Evolutionary conservation across 805 yeast genomes (phyloP).

Genomic region (Scheffersomyces coipomensis): DNA sequence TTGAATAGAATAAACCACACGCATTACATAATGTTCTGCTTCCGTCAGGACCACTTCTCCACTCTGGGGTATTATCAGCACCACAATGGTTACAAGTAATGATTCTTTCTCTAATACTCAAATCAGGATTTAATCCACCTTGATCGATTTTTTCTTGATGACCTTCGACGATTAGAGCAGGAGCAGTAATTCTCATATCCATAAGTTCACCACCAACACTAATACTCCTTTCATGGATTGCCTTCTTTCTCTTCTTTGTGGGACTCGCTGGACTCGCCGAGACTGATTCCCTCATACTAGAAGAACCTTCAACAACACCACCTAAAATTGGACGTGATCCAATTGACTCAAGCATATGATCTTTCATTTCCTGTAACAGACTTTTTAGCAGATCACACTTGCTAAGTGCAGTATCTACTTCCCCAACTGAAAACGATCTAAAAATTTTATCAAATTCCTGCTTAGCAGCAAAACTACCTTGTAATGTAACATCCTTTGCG

Average conservation of each 20-base stretch:
- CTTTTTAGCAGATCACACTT: neutral
- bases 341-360: neutral
- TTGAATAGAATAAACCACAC: constrained; percentile 78
- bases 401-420: neutral
- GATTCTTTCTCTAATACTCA: constrained; percentile 12
- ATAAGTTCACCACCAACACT: constrained; percentile 8
- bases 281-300: neutral
- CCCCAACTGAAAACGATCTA: neutral
- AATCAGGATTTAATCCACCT: constrained; percentile 15
- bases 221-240: neutral
- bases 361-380: neutral
- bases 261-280: neutral
- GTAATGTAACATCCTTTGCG: neutral
- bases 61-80: constrained; percentile 77
- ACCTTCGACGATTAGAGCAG: neutral
- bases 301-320: constrained; percentile 1
- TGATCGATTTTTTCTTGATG: constrained; percentile 3
- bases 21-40: constrained; percentile 86
- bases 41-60: constrained; percentile 90
- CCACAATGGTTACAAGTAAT: constrained; percentile 58
- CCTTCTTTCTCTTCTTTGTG: neutral
- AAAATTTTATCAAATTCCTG: neutral
- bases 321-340: neutral
- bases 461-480: neutral
- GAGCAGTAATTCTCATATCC: constrained; percentile 6